These are phyloP conservation scores for Pseudozyma tsukubaensis DNA, from an alignment of 1,284 basidiomycete species.

Conservation along the genomic window DNA sequence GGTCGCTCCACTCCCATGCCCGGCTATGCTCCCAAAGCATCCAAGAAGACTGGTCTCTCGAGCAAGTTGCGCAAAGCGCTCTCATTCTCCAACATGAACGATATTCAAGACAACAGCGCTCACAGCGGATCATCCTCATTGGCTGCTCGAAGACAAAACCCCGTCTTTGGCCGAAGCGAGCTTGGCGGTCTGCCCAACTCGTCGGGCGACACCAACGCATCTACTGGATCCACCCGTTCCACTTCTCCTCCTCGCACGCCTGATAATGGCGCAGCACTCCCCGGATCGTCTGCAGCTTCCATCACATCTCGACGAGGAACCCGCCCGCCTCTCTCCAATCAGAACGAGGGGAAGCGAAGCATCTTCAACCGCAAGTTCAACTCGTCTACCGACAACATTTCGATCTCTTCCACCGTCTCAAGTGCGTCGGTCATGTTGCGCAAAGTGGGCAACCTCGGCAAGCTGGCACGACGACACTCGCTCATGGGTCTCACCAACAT, in stretches of 20 bases:
- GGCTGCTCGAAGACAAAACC: conserved; percentile 13
- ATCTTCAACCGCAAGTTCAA: conserved; percentile 92
- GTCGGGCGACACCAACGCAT: conserved; percentile 58
- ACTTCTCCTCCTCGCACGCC: conserved; percentile 61
- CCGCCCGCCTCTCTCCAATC: conserved; percentile 56
- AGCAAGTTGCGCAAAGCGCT: conserved; percentile 62
- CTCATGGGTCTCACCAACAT: conserved; percentile 91
- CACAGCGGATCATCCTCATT: conserved; percentile 6
- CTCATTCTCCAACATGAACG: conserved; percentile 59
- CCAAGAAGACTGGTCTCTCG: conserved; percentile 58
- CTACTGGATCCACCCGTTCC: conserved; percentile 60
- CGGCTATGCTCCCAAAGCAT: conserved; percentile 39
- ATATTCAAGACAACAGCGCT: conserved; percentile 34
- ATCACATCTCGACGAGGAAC: conserved; percentile 59
- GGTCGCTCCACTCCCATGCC: conserved; percentile 56
- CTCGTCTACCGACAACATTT: conserved; percentile 95
- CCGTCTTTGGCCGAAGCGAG: conserved; percentile 25
- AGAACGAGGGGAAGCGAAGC: conserved; percentile 69
- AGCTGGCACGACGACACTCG: conserved; percentile 88
- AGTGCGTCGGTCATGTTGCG: conserved; percentile 97
- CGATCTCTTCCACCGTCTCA: conserved; percentile 93
- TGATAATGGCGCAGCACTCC: conserved; percentile 52
- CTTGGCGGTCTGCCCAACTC: conserved; percentile 47
- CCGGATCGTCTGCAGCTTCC: conserved; percentile 59
- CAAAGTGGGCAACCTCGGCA: conserved; percentile 92